Evolutionary conservation across 2,329 filamentous ascomycete genomes (phyloP), one percentile per base, ranked within the genome.

Genomic region (Fusarium nematophilum): DNA sequence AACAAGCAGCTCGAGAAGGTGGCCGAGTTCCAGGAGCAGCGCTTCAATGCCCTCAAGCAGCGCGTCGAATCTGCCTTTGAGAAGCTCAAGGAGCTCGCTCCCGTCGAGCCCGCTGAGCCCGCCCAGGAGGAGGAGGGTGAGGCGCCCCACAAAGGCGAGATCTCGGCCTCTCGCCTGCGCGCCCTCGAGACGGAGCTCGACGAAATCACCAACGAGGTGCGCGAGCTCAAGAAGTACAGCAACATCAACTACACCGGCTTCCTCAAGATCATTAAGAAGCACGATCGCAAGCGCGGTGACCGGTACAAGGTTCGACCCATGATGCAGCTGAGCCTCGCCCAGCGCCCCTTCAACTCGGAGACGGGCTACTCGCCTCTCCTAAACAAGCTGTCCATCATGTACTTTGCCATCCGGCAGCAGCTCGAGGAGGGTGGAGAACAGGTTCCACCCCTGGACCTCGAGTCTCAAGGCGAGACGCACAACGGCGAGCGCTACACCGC

Each of bases 261-360:
- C 77, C 85, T 97, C 72, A 99, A 99, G 83, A 96, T 96, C 40
- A 93, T 93, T 52, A 99, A 99, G 87, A 99, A 99, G 80, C 95
- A 99, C 78, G 95, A 99, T 77, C 91, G 95, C 65, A 96, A 94
- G 79, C 86, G 94, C 65, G 93, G 93, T 51, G 84, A 88, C 64
- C 85, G 88, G 47, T 98, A 98, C 81, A 92, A 90, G 74, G 90
- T 98, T 66, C 88, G 92, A 18, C 93, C 95, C 23, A 88, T 98
- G 80, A 88, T 98, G 77, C 91, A 97, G 78, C 90, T 97, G 69
- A 90, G 91, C 69, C 79, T 99, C 69, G 87, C 91, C n/a, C 87
- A 92, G 64, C 83, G 93, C 58, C 93, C 94, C 10, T 96, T 99
- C 83, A 97, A 98, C 78, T 94, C 92, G 54, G 95, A 98, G 75